Conservation (phyloP, 2,329 filamentous ascomycete genomes). For the Colletotrichum plurivorum region DNA sequence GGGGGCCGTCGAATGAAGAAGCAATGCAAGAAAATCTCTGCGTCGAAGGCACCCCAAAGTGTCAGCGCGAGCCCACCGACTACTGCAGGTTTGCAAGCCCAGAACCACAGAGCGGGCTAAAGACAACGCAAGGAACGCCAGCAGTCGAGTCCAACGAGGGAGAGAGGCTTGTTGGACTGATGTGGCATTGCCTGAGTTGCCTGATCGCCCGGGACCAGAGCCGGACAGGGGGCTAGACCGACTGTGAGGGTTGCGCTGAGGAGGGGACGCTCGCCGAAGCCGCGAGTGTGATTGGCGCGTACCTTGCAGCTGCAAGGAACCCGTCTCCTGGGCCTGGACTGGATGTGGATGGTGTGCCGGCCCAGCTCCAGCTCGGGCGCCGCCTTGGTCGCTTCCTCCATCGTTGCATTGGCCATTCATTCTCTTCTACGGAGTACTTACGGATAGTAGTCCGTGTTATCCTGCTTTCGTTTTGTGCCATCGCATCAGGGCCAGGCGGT, state of each 20-base stretch:
- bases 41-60: slow-evolving; percentile 16
- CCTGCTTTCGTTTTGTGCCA: neutral
- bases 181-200: slow-evolving; percentile 36
- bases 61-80: slow-evolving; percentile 18
- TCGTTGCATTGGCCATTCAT: slow-evolving; percentile 5
- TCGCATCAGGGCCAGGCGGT: neutral
- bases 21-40: slow-evolving; percentile 25
- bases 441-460: neutral
- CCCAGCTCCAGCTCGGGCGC: slow-evolving; percentile 19
- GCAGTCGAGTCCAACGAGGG: neutral
- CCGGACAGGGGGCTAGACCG: slow-evolving; percentile 29
- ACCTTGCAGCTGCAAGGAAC: slow-evolving; percentile 40
- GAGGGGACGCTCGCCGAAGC: slow-evolving; percentile 8
- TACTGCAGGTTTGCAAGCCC: slow-evolving; percentile 33
- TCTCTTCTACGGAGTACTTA: neutral
- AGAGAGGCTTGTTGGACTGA: slow-evolving; percentile 14
- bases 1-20: slow-evolving; percentile 6
- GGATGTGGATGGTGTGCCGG: neutral
- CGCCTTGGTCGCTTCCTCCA: slow-evolving; percentile 21
- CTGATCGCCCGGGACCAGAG: slow-evolving; percentile 42
- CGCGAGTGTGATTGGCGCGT: slow-evolving; percentile 36
- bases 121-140: neutral
- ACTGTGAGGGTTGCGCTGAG: slow-evolving; percentile 32
- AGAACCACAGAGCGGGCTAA: slow-evolving; percentile 9
- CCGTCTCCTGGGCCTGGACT: slow-evolving; percentile 8